A percentile compares a stretch with the other conserved stretches of the same genome.
phyloP scores from a whole-genome alignment of 768 basidiomycete species.

The Antrodiella citrinella region DNA sequence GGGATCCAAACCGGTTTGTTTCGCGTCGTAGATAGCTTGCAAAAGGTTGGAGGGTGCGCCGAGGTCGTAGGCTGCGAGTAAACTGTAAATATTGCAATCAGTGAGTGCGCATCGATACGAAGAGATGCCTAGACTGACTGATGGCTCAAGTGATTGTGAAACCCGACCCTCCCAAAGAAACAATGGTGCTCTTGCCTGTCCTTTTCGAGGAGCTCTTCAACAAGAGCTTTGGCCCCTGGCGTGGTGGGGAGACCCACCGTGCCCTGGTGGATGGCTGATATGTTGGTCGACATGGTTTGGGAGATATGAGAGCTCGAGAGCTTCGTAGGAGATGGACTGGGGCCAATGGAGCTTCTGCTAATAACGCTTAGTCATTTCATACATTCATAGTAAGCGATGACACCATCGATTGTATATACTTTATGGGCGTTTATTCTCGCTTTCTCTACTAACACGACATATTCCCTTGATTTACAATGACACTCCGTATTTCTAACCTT shows the following conservation, averaged over 20 bases:
- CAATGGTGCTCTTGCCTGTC: conserved; percentile 46
- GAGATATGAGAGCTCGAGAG: background rate
- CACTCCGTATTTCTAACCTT: too few relatives aligned
- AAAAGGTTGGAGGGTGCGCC: conserved; percentile 39
- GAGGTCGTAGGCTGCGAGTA: conserved; percentile 49
- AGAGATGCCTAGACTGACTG: conserved; percentile 31
- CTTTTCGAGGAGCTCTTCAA: conserved; percentile 37
- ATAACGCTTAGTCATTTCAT: too few relatives aligned
- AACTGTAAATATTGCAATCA: conserved; percentile 21
- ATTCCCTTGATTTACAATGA: background rate
- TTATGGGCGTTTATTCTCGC: too few relatives aligned
- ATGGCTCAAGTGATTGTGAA: conserved; percentile 55
- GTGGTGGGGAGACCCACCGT: conserved; percentile 38
- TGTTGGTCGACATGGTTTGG: background rate
- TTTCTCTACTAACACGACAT: too few relatives aligned
- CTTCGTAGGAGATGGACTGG: too few relatives aligned
- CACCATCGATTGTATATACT: too few relatives aligned
- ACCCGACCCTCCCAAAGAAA: conserved; percentile 32
- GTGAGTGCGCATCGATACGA: background rate
- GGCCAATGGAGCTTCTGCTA: too few relatives aligned
- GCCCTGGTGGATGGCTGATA: conserved; percentile 22
- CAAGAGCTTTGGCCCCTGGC: conserved; percentile 30
- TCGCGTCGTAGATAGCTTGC: conserved; percentile 40
- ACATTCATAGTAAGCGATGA: too few relatives aligned
- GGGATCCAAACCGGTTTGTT: conserved; percentile 30